A percentile compares a stretch with the other conserved stretches of the same genome.
Conservation (phyloP, 495 filamentous ascomycete genomes). For the Xylaria bambusicola region DNA sequence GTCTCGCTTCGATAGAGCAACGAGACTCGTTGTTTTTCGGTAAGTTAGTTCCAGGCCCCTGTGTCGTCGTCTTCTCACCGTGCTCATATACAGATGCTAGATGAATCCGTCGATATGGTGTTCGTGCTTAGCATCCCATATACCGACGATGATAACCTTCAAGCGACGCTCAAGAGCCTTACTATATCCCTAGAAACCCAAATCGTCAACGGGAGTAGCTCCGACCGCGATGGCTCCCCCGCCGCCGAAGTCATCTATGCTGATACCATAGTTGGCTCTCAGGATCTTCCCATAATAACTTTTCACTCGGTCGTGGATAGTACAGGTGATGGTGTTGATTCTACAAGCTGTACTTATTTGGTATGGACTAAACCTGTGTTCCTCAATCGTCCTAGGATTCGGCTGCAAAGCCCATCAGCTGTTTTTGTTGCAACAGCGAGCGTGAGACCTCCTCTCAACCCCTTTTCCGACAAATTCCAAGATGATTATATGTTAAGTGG, state of each 20-base stretch:
- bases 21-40: conserved; percentile 65
- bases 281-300: conserved; percentile 64
- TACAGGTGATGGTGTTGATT: conserved; percentile 37
- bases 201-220: conserved; percentile 60
- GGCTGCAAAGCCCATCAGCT: conserved; percentile 75
- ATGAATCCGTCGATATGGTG: conserved; percentile 76
- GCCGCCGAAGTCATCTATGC: conserved; percentile 67
- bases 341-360: conserved; percentile 59
- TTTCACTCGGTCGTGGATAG: conserved; percentile 42
- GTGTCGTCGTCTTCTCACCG: conserved; percentile 43
- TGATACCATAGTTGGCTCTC: conserved; percentile 57
- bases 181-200: conserved; percentile 70
- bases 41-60: conserved; percentile 47
- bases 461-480: conserved; percentile 48
- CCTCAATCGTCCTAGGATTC: conserved; percentile 72
- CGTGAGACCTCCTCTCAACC: conserved; percentile 58
- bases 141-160: conserved; percentile 59
- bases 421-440: conserved; percentile 75
- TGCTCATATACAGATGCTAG: conserved; percentile 69
- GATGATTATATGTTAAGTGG: conserved; percentile 79
- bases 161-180: conserved; percentile 59
- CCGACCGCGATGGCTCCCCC: conserved; percentile 47
- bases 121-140: conserved; percentile 70
- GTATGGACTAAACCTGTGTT: conserved; percentile 81
- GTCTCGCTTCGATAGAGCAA: conserved; percentile 50